phyloP scores from a whole-genome alignment of 2,329 filamentous ascomycete genomes.

The Tolypocladium endophyticum region DNA sequence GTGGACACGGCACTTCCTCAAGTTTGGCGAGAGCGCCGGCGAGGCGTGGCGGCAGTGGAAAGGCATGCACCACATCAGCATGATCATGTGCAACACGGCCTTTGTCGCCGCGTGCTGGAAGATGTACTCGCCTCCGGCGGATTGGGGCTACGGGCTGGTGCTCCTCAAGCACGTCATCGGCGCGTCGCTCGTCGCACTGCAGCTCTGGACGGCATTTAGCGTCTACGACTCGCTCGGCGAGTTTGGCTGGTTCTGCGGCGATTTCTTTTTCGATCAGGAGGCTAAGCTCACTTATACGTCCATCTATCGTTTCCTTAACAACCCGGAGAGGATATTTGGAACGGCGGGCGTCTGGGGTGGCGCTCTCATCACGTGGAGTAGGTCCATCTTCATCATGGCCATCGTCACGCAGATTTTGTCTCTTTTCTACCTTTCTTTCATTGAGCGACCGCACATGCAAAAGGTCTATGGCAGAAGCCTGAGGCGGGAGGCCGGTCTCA shows the following conservation, averaged over 20 bases:
- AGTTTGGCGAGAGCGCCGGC: conserved; percentile 80
- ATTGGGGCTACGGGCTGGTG: conserved; percentile 81
- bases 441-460: conserved; percentile 96
- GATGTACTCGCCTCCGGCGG: conserved; percentile 77
- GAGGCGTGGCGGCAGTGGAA: conserved; percentile 99
- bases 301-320: conserved; percentile 97
- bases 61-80: conserved; percentile 85
- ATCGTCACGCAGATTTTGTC: conserved; percentile 77
- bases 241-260: conserved; percentile 98
- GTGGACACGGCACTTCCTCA: conserved; percentile 96
- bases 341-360: conserved; percentile 93
- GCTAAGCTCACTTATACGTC: conserved; percentile 90
- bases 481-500: conserved; percentile 78
- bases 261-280: conserved; percentile 91
- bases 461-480: conserved; percentile 85
- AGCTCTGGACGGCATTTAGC: conserved; percentile 85
- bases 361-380: conserved; percentile 85
- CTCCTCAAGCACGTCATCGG: conserved; percentile 83
- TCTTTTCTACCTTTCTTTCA: conserved; percentile 78
- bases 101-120: conserved; percentile 93
- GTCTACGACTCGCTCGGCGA: conserved; percentile 94
- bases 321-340: conserved; percentile 88
- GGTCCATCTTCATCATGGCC: conserved; percentile 76
- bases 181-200: conserved; percentile 67
- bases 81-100: conserved; percentile 78